Conservation (phyloP, 306 rosid species). For the Mucuna pruriens region DNA sequence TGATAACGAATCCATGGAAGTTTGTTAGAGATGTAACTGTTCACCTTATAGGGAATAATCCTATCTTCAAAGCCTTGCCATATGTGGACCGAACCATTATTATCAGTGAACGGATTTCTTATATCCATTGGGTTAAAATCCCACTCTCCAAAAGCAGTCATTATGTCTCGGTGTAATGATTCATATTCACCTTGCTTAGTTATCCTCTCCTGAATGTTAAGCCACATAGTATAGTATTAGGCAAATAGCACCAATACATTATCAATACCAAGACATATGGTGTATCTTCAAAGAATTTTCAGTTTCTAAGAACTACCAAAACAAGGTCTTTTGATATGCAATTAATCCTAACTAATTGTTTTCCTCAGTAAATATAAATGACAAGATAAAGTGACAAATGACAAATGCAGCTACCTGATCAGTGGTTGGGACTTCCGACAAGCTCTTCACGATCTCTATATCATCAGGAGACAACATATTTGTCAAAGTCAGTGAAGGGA, state of each 20-base stretch:
- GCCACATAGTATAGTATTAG: neutral
- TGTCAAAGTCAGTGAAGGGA: slow-evolving; percentile 55
- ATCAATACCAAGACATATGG: neutral
- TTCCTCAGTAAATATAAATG: no score
- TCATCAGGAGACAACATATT: slow-evolving; percentile 48
- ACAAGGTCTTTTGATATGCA: no score
- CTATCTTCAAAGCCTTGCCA: slow-evolving; percentile 79
- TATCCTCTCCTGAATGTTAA: slow-evolving; percentile 54
- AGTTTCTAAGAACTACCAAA: no score
- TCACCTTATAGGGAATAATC: slow-evolving; percentile 53
- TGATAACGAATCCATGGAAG: slow-evolving; percentile 85
- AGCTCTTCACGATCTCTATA: slow-evolving; percentile 47
- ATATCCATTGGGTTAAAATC: slow-evolving; percentile 65
- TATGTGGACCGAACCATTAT: slow-evolving; percentile 61
- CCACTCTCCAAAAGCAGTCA: slow-evolving; percentile 62
- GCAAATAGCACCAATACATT: neutral
- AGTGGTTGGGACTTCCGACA: slow-evolving; percentile 37
- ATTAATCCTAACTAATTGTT: no score
- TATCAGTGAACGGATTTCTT: slow-evolving; percentile 55
- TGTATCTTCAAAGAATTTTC: no score
- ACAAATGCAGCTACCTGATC: slow-evolving; percentile 48
- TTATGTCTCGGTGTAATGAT: slow-evolving; percentile 61
- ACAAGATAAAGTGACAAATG: neutral
- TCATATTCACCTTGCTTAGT: slow-evolving; percentile 74
- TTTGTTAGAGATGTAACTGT: slow-evolving; percentile 60